phyloP scores from a whole-genome alignment of 345 rosid genomes.

The Salix arbutifolia region DNA sequence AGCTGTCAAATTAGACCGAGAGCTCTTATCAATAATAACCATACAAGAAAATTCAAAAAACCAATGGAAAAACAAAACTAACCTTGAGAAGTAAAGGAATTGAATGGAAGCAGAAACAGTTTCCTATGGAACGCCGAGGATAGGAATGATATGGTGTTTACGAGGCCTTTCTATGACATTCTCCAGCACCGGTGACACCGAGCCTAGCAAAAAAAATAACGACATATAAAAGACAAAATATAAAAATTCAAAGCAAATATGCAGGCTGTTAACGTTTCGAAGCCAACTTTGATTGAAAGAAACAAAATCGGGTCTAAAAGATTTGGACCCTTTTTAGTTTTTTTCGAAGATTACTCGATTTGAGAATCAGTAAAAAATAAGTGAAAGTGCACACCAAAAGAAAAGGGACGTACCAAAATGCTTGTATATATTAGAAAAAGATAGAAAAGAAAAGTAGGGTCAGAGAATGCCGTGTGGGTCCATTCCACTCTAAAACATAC shows the following conservation, averaged over 20 bases:
- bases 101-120: conserved; percentile 66
- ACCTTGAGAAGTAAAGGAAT: conserved; percentile 71
- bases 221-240: background rate
- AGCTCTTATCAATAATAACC: background rate
- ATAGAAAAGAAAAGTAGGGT: too few species aligned
- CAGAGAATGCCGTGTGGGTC: too few species aligned
- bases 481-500: too few species aligned
- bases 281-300: too few species aligned
- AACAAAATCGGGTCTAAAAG: background rate
- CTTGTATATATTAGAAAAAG: conserved; percentile 9
- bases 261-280: background rate
- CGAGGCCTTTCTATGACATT: conserved; percentile 48
- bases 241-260: background rate
- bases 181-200: conserved; percentile 62
- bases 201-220: conserved; percentile 37
- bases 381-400: background rate
- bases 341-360: background rate
- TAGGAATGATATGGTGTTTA: conserved; percentile 53
- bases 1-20: conserved; percentile 7
- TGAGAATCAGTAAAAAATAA: background rate
- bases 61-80: background rate
- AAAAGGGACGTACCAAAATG: conserved; percentile 43
- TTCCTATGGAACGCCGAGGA: conserved; percentile 74
- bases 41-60: background rate
- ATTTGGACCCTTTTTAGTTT: background rate